Evolutionary conservation across 169 alveolate species (phyloP).

Genomic region (Cytauxzoon felis): DNA sequence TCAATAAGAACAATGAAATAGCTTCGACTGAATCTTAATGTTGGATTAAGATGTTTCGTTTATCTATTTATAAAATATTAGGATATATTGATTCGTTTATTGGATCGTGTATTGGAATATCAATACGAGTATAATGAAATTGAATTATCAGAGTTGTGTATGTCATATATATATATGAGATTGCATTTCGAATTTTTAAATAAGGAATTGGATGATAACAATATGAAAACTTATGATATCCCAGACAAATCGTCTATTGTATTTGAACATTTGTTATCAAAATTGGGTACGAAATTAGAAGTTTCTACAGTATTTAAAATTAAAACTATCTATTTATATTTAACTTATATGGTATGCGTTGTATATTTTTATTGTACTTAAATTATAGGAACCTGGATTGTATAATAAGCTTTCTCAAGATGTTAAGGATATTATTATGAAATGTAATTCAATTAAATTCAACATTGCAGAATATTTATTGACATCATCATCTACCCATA

Average conservation of each 20-base stretch:
- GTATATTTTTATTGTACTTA: not conserved
- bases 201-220: conserved; percentile 10
- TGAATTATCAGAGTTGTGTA: conserved; percentile 27
- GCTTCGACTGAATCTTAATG: too few species aligned
- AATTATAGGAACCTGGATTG: conserved; percentile 25
- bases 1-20: too few species aligned
- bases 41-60: not conserved
- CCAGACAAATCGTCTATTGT: conserved; percentile 7
- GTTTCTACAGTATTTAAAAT: conserved; percentile 53
- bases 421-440: conserved; percentile 27
- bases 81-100: conserved; percentile 14
- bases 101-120: conserved; percentile 2
- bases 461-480: conserved; percentile 56
- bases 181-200: conserved; percentile 53
- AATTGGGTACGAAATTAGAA: conserved; percentile 40
- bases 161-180: conserved; percentile 9
- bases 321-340: conserved; percentile 46
- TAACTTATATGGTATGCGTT: conserved; percentile 29
- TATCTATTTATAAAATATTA: not conserved
- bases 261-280: conserved; percentile 44
- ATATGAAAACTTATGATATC: not conserved
- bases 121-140: conserved; percentile 49
- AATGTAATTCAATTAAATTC: conserved; percentile 25
- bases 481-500: conserved; percentile 54
- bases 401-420: conserved; percentile 21